phyloP scores from a whole-genome alignment of 768 basidiomycete genomes.

The Peribolospora baueri region DNA sequence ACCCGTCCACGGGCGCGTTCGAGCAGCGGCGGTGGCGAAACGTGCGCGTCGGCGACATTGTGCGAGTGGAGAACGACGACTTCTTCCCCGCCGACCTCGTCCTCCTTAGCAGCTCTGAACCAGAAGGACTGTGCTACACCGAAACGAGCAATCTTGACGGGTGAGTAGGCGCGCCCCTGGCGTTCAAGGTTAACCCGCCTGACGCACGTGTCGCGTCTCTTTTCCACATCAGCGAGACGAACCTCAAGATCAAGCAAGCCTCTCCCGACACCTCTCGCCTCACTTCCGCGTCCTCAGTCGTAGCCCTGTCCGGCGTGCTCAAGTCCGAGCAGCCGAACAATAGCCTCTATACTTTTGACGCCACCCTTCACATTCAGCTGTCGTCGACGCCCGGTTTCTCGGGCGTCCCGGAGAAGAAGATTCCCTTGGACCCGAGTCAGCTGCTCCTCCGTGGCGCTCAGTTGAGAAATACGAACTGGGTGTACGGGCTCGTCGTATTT shows the following conservation, averaged over 20 bases:
- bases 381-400: slow-evolving; percentile 18
- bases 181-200: background rate
- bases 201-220: background rate
- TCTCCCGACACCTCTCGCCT: slow-evolving; percentile 53
- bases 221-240: slow-evolving; percentile 47
- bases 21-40: slow-evolving; percentile 61
- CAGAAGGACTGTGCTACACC: slow-evolving; percentile 90
- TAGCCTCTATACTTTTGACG: slow-evolving; percentile 82
- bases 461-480: slow-evolving; percentile 85
- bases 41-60: slow-evolving; percentile 70
- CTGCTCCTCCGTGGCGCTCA: slow-evolving; percentile 83
- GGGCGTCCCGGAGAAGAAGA: slow-evolving; percentile 41
- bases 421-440: slow-evolving; percentile 86
- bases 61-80: slow-evolving; percentile 70
- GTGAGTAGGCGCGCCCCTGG: slow-evolving; percentile 23
- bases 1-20: slow-evolving; percentile 31
- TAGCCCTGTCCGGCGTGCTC: slow-evolving; percentile 50
- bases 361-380: slow-evolving; percentile 29
- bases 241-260: slow-evolving; percentile 95
- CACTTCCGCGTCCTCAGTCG: slow-evolving; percentile 50
- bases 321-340: slow-evolving; percentile 95
- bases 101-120: slow-evolving; percentile 68
- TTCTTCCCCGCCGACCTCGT: slow-evolving; percentile 91
- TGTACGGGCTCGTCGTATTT: slow-evolving; percentile 77
- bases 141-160: slow-evolving; percentile 96